Percentiles rank a stretch among this genome's conserved stretches.
Evolutionary conservation across 495 filamentous ascomycete genomes (phyloP).

Genomic region (Xylaria longipes): DNA sequence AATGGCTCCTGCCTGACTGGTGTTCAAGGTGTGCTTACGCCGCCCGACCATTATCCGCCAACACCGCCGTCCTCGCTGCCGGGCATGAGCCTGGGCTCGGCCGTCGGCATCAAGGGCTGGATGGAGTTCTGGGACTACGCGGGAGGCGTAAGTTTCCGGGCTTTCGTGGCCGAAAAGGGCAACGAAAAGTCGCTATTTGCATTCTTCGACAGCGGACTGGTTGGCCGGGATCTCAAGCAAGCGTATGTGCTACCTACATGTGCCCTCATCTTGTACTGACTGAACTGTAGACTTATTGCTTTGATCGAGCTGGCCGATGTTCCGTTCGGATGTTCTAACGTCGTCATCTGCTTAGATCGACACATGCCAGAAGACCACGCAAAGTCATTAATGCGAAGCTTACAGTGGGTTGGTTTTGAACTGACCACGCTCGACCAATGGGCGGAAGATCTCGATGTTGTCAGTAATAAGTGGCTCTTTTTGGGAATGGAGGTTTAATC

Average conservation of each 20-base stretch:
- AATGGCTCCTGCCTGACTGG: conserved; percentile 78
- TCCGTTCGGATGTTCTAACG: conserved; percentile 73
- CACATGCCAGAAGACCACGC: conserved; percentile 61
- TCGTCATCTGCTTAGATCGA: conserved; percentile 82
- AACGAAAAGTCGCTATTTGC: conserved; percentile 80
- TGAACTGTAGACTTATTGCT: conserved; percentile 72
- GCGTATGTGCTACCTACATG: conserved; percentile 68
- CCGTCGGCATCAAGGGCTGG: conserved; percentile 52
- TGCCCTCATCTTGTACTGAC: conserved; percentile 30
- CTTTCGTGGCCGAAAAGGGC: conserved; percentile 71
- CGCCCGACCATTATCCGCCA: conserved; percentile 49
- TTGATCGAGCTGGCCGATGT: conserved; percentile 85
- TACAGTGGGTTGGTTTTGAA: conserved; percentile 93
- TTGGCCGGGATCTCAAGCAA: conserved; percentile 80
- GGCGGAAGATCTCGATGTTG: conserved; percentile 60
- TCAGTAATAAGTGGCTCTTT: conserved; percentile 81
- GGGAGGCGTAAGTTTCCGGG: conserved; percentile 80
- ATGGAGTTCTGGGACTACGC: conserved; percentile 91
- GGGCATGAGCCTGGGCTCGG: conserved; percentile 23
- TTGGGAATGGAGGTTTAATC: conserved; percentile 79
- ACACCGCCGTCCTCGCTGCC: conserved; percentile 27
- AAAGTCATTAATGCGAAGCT: conserved; percentile 72
- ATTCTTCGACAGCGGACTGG: conserved; percentile 77
- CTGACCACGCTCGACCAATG: conserved; percentile 78
- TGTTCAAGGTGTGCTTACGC: conserved; percentile 58